These are phyloP conservation scores for Cyberlindnera saturnus DNA, from an alignment of 805 yeast species.

Conservation along the genomic window DNA sequence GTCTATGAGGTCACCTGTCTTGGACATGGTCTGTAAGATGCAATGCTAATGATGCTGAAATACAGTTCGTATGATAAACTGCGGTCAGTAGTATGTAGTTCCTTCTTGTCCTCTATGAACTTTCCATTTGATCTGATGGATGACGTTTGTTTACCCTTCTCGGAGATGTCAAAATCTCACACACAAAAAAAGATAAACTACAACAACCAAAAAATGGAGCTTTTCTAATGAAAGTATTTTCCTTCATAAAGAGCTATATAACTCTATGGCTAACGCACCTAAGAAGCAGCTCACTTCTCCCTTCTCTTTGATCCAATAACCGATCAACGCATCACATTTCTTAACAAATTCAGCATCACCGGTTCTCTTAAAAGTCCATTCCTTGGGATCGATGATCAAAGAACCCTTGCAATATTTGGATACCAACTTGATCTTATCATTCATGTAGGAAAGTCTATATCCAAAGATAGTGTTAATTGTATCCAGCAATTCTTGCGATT, in stretches of 20 bases:
- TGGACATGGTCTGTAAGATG: background rate
- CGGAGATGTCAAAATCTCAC: no score
- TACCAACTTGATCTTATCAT: conserved; percentile 49
- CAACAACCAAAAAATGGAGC: background rate
- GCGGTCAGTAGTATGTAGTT: no score
- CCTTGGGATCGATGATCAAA: conserved; percentile 50
- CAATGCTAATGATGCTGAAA: background rate
- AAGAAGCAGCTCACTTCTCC: conserved; percentile 72
- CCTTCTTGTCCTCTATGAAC: no score
- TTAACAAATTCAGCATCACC: conserved; percentile 31
- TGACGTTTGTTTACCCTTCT: no score
- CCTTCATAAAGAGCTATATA: conserved; percentile 40
- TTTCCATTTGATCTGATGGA: no score
- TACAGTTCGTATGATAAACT: background rate
- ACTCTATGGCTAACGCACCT: conserved; percentile 63
- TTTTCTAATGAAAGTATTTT: background rate
- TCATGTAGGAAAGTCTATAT: conserved; percentile 60
- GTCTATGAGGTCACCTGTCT: conserved; percentile 8
- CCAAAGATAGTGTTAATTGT: conserved; percentile 67
- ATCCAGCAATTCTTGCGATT: conserved; percentile 66
- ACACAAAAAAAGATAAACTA: no score
- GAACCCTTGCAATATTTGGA: conserved; percentile 42
- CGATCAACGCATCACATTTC: conserved; percentile 36
- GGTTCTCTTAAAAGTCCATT: conserved; percentile 41
- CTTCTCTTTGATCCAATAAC: conserved; percentile 62